phyloP scores from a whole-genome alignment of 1,284 basidiomycete species.

The Rhizopogon hawkerae region DNA sequence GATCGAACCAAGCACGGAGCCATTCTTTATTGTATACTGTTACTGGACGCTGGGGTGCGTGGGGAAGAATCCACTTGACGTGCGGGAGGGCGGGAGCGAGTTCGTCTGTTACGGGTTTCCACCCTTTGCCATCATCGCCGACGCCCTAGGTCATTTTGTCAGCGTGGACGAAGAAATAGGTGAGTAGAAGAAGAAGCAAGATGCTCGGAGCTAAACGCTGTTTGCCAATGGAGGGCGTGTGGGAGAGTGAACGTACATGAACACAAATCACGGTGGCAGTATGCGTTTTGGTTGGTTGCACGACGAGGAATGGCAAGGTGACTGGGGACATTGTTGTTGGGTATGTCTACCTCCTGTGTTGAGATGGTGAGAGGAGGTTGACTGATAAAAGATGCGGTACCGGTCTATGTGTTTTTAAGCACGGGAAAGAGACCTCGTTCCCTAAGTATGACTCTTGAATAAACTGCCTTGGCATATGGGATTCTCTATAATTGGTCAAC shows the following conservation, averaged over 20 bases:
- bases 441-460: background rate
- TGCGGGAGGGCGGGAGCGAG: constrained; percentile 53
- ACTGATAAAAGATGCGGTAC: background rate
- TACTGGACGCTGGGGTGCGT: constrained; percentile 38
- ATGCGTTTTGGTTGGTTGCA: constrained; percentile 55
- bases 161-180: constrained; percentile 4
- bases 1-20: constrained; percentile 81
- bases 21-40: constrained; percentile 60
- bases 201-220: background rate
- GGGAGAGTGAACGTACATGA: constrained; percentile 49
- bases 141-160: constrained; percentile 43
- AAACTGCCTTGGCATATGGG: background rate
- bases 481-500: background rate
- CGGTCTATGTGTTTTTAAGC: background rate
- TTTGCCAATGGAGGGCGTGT: background rate
- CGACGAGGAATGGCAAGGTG: constrained; percentile 32
- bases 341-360: background rate
- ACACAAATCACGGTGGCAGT: constrained; percentile 84
- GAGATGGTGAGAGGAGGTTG: background rate
- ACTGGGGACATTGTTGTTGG: background rate
- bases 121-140: constrained; percentile 69
- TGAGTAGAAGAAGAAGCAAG: background rate
- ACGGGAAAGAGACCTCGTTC: background rate
- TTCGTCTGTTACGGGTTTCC: constrained; percentile 71
- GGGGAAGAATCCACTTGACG: constrained; percentile 70